Evolutionary conservation across 2,329 filamentous ascomycete genomes (phyloP).

Genomic region (Ambrosiella beaveri): DNA sequence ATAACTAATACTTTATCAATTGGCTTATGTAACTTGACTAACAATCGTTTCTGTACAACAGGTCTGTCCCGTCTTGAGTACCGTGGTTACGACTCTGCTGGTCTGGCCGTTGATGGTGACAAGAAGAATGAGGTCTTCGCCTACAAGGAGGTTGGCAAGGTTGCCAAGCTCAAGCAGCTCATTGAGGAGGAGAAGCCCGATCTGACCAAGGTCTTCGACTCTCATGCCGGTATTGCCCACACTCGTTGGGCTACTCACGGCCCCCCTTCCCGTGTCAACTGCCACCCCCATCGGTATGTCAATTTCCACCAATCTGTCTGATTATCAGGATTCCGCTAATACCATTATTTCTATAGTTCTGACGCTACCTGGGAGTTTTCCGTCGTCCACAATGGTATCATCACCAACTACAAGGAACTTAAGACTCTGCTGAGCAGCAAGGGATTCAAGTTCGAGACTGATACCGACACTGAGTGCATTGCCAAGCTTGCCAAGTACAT

Average conservation of each 20-base stretch:
- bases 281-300: slow-evolving; percentile 87
- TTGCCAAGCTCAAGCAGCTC: slow-evolving; percentile 86
- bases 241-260: slow-evolving; percentile 98
- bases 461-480: slow-evolving; percentile 98
- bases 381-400: slow-evolving; percentile 98
- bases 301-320: not conserved
- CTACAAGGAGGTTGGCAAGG: slow-evolving; percentile 99
- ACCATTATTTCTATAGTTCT: slow-evolving; percentile 39
- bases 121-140: slow-evolving; percentile 97
- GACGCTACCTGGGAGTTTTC: slow-evolving; percentile 92
- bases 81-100: slow-evolving; percentile 94
- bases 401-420: slow-evolving; percentile 99
- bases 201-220: slow-evolving; percentile 85
- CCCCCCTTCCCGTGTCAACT: slow-evolving; percentile 82
- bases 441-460: slow-evolving; percentile 97
- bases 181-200: slow-evolving; percentile 73
- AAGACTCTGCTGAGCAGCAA: slow-evolving; percentile 84
- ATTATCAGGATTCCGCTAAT: not conserved
- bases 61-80: slow-evolving; percentile 93
- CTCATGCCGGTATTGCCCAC: slow-evolving; percentile 96
- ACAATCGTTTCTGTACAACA: slow-evolving; percentile 22
- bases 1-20: no score
- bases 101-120: slow-evolving; percentile 88
- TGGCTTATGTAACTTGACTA: not conserved
- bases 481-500: slow-evolving; percentile 98